These are phyloP conservation scores for Benincasa hispida DNA, from an alignment of 306 rosid genomes.

Conservation along the genomic window DNA sequence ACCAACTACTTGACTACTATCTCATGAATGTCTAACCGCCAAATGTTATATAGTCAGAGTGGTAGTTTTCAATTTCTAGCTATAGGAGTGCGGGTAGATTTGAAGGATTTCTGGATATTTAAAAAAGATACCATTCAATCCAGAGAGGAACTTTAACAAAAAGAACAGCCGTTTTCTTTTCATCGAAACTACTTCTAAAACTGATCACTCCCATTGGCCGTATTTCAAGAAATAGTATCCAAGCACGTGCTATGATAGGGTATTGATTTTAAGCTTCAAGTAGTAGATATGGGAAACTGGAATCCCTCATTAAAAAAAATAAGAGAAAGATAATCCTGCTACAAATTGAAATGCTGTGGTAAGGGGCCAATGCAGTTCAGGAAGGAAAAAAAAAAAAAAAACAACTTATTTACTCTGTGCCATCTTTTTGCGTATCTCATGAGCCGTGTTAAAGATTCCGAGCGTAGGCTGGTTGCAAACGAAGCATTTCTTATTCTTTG, in stretches of 20 bases:
- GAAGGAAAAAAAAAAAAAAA: too few relatives aligned
- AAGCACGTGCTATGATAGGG: background rate
- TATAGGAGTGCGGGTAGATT: background rate
- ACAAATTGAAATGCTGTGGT: background rate
- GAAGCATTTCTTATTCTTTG: constrained; percentile 74
- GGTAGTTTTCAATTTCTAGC: background rate
- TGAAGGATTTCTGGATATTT: background rate
- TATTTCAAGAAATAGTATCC: background rate
- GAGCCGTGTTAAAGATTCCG: constrained; percentile 63
- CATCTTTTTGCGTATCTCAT: constrained; percentile 45
- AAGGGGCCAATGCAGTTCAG: background rate
- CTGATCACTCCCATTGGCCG: background rate
- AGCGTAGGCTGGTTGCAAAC: constrained; percentile 72
- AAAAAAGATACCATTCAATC: background rate
- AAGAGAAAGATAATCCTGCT: background rate
- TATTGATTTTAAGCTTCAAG: background rate
- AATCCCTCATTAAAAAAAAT: background rate
- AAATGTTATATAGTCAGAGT: background rate
- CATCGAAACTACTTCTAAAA: background rate
- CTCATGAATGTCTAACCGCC: background rate
- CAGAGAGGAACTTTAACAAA: background rate
- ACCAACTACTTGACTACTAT: background rate
- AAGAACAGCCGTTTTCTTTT: background rate
- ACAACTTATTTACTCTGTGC: constrained; percentile 33
- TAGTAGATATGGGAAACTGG: background rate